Percentiles rank a stretch among this genome's conserved stretches.
These are phyloP conservation scores for Canavalia gladiata DNA, from an alignment of 306 rosid species.

Conservation along the genomic window DNA sequence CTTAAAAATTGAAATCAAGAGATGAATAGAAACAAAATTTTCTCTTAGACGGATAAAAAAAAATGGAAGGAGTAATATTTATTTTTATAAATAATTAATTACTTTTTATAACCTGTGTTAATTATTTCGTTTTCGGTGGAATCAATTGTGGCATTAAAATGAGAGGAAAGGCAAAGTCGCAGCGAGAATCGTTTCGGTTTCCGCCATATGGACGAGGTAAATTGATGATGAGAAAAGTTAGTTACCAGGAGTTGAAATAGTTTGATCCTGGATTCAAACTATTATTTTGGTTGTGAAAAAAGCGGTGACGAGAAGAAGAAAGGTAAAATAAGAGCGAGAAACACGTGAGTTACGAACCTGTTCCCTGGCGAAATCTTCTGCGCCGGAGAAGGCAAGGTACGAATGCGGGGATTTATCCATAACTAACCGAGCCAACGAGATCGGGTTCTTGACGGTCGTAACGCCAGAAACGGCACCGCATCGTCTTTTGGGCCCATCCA, in stretches of 20 bases:
- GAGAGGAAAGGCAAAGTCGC: not conserved
- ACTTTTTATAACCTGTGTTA: no score
- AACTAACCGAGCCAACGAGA: conserved; percentile 89
- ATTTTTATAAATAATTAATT: no score
- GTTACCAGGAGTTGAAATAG: no score
- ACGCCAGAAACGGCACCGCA: conserved; percentile 97
- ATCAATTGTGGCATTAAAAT: not conserved
- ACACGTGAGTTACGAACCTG: conserved; percentile 60
- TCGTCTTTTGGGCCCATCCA: conserved; percentile 87
- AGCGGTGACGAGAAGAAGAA: not conserved
- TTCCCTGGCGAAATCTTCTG: conserved; percentile 81
- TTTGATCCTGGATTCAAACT: no score
- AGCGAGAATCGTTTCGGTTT: not conserved
- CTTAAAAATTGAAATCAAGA: no score
- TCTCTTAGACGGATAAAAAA: no score
- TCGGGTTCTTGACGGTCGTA: conserved; percentile 81
- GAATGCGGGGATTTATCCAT: conserved; percentile 99
- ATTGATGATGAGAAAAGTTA: no score
- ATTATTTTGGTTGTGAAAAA: no score
- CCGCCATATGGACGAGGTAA: not conserved
- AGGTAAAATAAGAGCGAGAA: not conserved
- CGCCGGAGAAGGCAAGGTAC: conserved; percentile 89
- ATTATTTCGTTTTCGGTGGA: no score
- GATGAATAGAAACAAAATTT: no score
- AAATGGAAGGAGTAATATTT: no score